Evolutionary conservation across 202 grass and related monocot genomes (phyloP), one percentile per base, ranked within the genome.

Genomic region (Bolboschoenoplectus hybrid): DNA sequence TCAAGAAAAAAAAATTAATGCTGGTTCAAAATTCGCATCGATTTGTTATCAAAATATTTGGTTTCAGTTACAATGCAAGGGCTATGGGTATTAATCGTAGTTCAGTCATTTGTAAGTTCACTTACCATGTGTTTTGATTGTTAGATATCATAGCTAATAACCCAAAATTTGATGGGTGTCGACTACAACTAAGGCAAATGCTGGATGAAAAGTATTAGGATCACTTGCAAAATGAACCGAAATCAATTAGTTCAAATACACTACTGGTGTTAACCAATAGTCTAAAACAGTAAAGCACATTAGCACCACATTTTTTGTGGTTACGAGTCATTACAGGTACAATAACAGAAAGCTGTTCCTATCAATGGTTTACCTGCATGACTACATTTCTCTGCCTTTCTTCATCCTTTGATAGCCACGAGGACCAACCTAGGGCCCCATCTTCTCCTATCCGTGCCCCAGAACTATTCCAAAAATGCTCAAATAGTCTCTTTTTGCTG

Each of bases 401-500:
- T 72, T 98, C 96, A 45, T 98, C 96, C 85, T 95, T 95, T 82
- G 84, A 89, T 80, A 98, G 91, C 96, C 96, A 98, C n/a, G 67
- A 89, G 87, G 96, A 94, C 96, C 96, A 98, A 72, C 96, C 96
- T 84, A 94, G 84, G 70, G 93, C 93, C 72, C 89, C 91, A 86
- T 94, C 86, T 88, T 98, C 93, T 47, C 96, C 96, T 45, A 98
- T 82, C 84, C 90, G 94, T n/a, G 91, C 90, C 79, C 86, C 90
- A 73, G 84, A 87, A 91, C 89, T 95, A 80, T 95, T 98, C 96
- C 96, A 98, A 67, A 95, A 95, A 86, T 98, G 93, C 82, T 95
- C 96, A 92, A 98, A 98, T 57, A 95, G 90, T 46, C 96, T 98
- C 84, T 94, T 91, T 84, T 98, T 95, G 87, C 93, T 95, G 74